These are phyloP conservation scores for Umbelopsis sp. DNA, from an alignment of 192 early-diverging fungal genomes.

Conservation along the genomic window DNA sequence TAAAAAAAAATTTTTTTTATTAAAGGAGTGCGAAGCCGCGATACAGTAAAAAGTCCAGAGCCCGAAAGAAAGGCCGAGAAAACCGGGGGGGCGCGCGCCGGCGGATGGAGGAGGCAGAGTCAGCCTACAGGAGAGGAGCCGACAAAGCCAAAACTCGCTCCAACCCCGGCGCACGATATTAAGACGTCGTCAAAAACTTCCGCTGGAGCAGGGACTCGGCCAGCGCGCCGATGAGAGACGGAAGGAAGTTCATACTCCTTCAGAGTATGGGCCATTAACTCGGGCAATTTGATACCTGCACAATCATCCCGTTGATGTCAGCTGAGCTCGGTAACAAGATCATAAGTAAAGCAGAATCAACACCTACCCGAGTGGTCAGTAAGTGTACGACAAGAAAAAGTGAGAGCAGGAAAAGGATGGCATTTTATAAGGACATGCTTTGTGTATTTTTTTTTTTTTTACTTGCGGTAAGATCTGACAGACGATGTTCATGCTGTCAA, in stretches of 20 bases:
- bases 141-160: not conserved
- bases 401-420: too few species aligned
- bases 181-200: not conserved
- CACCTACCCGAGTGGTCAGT: too few species aligned
- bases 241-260: not conserved
- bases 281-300: too few species aligned
- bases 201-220: not conserved
- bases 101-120: slow-evolving; percentile 23
- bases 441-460: too few species aligned
- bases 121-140: slow-evolving; percentile 13
- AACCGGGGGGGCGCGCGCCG: not conserved
- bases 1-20: not conserved
- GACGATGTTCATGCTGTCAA: not conserved
- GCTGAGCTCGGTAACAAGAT: too few species aligned
- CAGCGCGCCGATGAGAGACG: not conserved
- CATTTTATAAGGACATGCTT: too few species aligned
- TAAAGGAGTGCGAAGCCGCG: not conserved
- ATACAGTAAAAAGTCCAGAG: not conserved
- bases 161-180: not conserved
- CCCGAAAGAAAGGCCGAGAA: not conserved
- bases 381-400: too few species aligned
- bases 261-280: too few species aligned
- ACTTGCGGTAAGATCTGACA: too few species aligned
- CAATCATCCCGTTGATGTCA: too few species aligned
- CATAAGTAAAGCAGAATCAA: too few species aligned